Conservation (phyloP, 176 grass and related monocot genomes). For the sorghum (Sorghum bicolor) region Sorghum_bicolor_NCBIv3 NC_012870.2:3849501-3850000, state of each 20-base stretch:
- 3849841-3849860: constrained; percentile 41
- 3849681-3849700: constrained; percentile 30
- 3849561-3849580: constrained; percentile 32
- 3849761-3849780: constrained; percentile 52
- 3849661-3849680: constrained; percentile 50
- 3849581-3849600: constrained; percentile 33
- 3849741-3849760: constrained; percentile 36
- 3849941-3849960: constrained; percentile 41
- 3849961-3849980: constrained; percentile 48
- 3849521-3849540: constrained; percentile 70
- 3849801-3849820: constrained; percentile 41
- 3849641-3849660: constrained; percentile 39
- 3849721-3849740: background rate
- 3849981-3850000: constrained; percentile 43
- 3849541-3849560: constrained; percentile 40
- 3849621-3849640: constrained; percentile 57
- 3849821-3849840: constrained; percentile 4
- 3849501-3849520: constrained; percentile 60
- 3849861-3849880: constrained; percentile 56
- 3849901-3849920: constrained; percentile 38
- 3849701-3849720: background rate
- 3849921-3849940: background rate
- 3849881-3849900: constrained; percentile 55
- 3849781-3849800: constrained; percentile 31
- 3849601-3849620: constrained; percentile 53